Evolutionary conservation across 805 yeast species (phyloP), one percentile per base, ranked within the genome.

Genomic region (Ascoidea rubescens): DNA sequence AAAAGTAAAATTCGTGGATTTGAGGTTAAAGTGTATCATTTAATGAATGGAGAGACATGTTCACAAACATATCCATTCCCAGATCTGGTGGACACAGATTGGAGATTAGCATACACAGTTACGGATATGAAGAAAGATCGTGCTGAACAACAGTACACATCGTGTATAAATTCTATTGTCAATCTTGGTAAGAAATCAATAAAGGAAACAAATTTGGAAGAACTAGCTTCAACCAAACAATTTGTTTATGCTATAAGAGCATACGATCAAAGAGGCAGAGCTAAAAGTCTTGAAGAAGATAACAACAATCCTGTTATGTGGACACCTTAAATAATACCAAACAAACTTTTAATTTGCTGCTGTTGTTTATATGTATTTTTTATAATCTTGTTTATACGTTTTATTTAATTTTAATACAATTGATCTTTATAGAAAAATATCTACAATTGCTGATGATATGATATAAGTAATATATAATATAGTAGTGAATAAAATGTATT

Each of bases 51-150:
- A 21, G 51, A 59, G 14, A 56, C 50, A 12, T 5, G n/a, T 21
- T 10, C 21, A 42, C n/a, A 17, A 48, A 48, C n/a, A 28, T 55
- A 62, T 60, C 60, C 67, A 51, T 52, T 62, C 57, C 46, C 53
- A 42, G 44, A 62, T 53, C 55, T 60, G 55, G n/a, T 30, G 12
- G 46, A 50, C 4, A 62, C 58, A n/a, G 54, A 57, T 7, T 74
- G 78, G 78, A 58, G 54, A 5, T 64, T 67, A 1, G 53, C 54
- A 2, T 62, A 65, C 16, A 59, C 55, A 5, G 57, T 73, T 14
- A 55, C 55, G 2, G 61, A 62, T 47, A 54, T 71, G 17, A 46
- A 55, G 7, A 42, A 53, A 4, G 48, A 53, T 0, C 54, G 50
- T 1, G 54, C 68, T 14, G 44, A 51, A 14, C 49, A 47, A 5